Base-by-base conservation (phyloP, 176 grass and related monocot species). In the Carex myosuroides region DNA sequence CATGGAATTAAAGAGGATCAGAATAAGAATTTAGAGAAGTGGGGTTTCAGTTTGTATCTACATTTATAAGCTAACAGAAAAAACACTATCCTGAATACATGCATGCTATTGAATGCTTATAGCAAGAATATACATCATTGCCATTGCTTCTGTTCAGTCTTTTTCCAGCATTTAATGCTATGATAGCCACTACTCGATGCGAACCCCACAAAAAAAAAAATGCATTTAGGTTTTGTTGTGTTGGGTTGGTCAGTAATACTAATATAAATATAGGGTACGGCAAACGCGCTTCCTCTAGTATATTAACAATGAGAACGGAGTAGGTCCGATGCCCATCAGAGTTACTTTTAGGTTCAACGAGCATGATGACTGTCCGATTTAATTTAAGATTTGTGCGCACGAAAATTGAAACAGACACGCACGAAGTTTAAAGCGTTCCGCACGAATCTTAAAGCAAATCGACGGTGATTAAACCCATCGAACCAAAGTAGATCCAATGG, bases 171-270 rank as follows among this genome's bases (percentile, higher is more conserved):
- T 91, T 96, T 72, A 96, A 91, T 96, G 86, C 85, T 89, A 64
- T 89, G 93, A 96, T 93, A 89, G 85, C 20, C 91, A 91, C 93
- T 83, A 96, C 81, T 89, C 93, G 85, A 85, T 75, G 70, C 50
- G 21, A 56, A 53, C 65, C 67, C 54, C 70, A 61, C 54, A 76
- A 39, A 57, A 65, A 53, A 60, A 55, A 35, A 54, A 33, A 52
- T 64, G 57, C 37, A 78, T 62, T 85, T 46, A 74, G 55, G 16
- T 70, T 74, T 24, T 76, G 13, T 56, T 24, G 24, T 76, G 13
- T 56, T 24, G 24, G 70, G 11, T 75, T 53, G 70, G 44, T 21
- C 3, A 0, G 37, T 35, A 35, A 35, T 29, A 29, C 26, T 26
- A 24, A 33, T 33, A 33, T 33, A 33, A 2, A 33, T 33, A 33